Percentiles rank a stretch among this genome's conserved stretches.
Conservation (phyloP, 345 rosid species). For the Aquilaria yunnanensis region DNA sequence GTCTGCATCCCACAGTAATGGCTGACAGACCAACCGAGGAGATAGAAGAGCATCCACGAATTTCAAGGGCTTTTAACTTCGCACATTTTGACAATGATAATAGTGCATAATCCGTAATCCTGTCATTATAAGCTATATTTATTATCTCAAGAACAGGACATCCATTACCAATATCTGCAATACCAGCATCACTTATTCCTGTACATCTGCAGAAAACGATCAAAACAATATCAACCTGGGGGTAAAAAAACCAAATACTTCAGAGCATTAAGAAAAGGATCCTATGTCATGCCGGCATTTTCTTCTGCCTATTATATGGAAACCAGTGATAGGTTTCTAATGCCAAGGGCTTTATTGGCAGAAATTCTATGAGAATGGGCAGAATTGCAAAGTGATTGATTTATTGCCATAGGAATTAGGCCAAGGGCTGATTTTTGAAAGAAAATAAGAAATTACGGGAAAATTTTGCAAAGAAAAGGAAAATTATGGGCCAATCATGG, state of each 20-base stretch:
- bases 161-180: slow-evolving; percentile 24
- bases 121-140: slow-evolving; percentile 37
- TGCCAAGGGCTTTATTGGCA: no score
- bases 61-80: slow-evolving; percentile 27
- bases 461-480: not conserved
- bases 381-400: no score
- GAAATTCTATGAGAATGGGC: no score
- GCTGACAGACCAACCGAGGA: slow-evolving; percentile 34
- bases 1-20: slow-evolving; percentile 31
- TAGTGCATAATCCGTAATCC: slow-evolving; percentile 33
- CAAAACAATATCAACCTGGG: not conserved
- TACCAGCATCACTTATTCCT: slow-evolving; percentile 28
- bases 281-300: no score
- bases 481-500: not conserved
- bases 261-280: no score
- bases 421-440: no score
- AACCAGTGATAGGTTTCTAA: no score
- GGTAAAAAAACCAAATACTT: no score
- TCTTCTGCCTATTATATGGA: no score
- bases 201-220: slow-evolving; percentile 18
- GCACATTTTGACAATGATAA: slow-evolving; percentile 31
- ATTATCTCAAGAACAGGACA: slow-evolving; percentile 31
- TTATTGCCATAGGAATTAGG: no score
- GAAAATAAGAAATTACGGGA: no score
- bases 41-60: slow-evolving; percentile 37